Conservation (phyloP, 2,329 filamentous ascomycete genomes). For the Alternaria dauci region DNA sequence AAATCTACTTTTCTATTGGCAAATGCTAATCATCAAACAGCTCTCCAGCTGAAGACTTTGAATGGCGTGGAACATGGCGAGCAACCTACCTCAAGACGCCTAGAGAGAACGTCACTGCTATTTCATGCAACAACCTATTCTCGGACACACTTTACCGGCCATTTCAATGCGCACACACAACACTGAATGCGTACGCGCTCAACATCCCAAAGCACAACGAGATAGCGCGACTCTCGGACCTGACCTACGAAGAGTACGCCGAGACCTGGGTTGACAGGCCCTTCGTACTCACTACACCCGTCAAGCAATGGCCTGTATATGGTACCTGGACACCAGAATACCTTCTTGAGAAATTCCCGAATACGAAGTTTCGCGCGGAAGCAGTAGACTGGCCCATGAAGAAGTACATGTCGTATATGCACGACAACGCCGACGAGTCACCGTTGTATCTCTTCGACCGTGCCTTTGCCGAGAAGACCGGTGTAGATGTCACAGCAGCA, state of each 20-base stretch:
- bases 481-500: conserved; percentile 53
- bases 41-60: conserved; percentile 58
- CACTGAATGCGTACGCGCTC: conserved; percentile 70
- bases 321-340: conserved; percentile 75
- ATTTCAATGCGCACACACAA: conserved; percentile 84
- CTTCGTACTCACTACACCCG: conserved; percentile 84
- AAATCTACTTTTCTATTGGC: background rate
- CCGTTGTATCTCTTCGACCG: conserved; percentile 93
- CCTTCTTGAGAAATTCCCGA: conserved; percentile 70
- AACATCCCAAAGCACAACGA: conserved; percentile 77
- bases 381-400: conserved; percentile 89
- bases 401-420: conserved; percentile 86
- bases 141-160: conserved; percentile 91
- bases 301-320: conserved; percentile 82
- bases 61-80: conserved; percentile 87
- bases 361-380: conserved; percentile 83
- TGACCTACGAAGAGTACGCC: conserved; percentile 78
- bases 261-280: conserved; percentile 78
- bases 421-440: conserved; percentile 80
- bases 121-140: conserved; percentile 81
- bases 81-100: conserved; percentile 74
- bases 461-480: conserved; percentile 86
- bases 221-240: conserved; percentile 73
- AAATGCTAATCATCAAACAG: conserved; percentile 38
- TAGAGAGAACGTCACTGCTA: conserved; percentile 60